Evolutionary conservation across 2,329 filamentous ascomycete species (phyloP).

Genomic region (Neonectria magnoliae): DNA sequence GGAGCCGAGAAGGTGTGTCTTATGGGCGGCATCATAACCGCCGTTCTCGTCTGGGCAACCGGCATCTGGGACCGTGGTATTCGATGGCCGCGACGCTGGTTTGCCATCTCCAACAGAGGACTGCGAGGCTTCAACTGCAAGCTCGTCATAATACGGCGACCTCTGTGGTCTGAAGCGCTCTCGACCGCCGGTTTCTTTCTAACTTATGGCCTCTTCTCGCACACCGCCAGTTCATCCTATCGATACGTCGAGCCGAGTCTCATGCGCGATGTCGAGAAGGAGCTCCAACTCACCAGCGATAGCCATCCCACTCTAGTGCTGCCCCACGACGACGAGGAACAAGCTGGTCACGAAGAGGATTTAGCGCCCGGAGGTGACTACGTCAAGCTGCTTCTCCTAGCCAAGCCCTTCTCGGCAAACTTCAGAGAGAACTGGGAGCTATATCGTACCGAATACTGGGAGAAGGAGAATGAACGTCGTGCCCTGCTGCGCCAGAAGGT

Average conservation of each 20-base stretch:
- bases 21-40: constrained; percentile 89
- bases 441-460: constrained; percentile 95
- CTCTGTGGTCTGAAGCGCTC: constrained; percentile 82
- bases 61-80: constrained; percentile 97
- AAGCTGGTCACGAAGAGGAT: constrained; percentile 84
- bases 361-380: constrained; percentile 90
- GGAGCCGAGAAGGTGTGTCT: constrained; percentile 90
- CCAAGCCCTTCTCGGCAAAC: constrained; percentile 93
- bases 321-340: constrained; percentile 66
- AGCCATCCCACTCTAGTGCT: constrained; percentile 55
- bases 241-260: constrained; percentile 77
- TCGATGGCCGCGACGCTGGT: constrained; percentile 92
- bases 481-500: constrained; percentile 76
- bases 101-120: constrained; percentile 88
- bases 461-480: constrained; percentile 91
- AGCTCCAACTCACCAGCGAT: constrained; percentile 60
- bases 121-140: constrained; percentile 95
- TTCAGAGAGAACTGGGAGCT: constrained; percentile 98
- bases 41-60: constrained; percentile 88
- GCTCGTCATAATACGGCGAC: constrained; percentile 85
- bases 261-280: constrained; percentile 68
- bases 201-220: constrained; percentile 78
- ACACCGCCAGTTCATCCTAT: constrained; percentile 74
- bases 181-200: constrained; percentile 80
- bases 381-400: constrained; percentile 87